Percentiles rank a stretch among this genome's conserved stretches.
phyloP scores from a whole-genome alignment of 345 rosid species.

The Physaria fendleri region DNA sequence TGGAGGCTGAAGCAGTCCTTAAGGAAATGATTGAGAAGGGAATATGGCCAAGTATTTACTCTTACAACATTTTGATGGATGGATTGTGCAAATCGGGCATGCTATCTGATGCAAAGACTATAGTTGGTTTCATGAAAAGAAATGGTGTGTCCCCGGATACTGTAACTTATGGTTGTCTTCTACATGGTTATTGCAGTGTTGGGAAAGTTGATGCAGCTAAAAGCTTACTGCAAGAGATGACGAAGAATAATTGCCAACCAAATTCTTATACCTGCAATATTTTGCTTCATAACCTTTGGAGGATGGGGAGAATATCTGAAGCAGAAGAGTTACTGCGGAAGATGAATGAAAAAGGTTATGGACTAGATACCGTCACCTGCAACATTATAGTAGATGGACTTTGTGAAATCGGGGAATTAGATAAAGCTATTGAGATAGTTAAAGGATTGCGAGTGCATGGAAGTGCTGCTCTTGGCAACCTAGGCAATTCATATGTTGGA shows the following conservation, averaged over 20 bases:
- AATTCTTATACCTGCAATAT: constrained; percentile 72
- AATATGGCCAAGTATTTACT: constrained; percentile 53
- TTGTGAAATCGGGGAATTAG: constrained; percentile 66
- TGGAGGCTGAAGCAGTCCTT: constrained; percentile 65
- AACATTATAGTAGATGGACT: constrained; percentile 83
- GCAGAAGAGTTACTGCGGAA: constrained; percentile 76
- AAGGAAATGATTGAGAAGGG: constrained; percentile 58
- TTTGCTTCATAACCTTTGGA: constrained; percentile 81
- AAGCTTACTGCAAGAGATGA: constrained; percentile 69
- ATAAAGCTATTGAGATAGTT: constrained; percentile 81
- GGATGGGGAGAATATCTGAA: constrained; percentile 60
- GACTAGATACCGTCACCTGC: constrained; percentile 80
- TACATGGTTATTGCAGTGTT: constrained; percentile 65
- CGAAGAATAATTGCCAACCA: constrained; percentile 53
- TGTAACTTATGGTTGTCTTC: constrained; percentile 67
- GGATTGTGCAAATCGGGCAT: constrained; percentile 83
- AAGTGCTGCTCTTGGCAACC: constrained; percentile 82
- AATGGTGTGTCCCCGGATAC: constrained; percentile 62
- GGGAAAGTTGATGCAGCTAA: constrained; percentile 59
- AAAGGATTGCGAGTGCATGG: constrained; percentile 77
- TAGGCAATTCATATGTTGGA: constrained; percentile 70
- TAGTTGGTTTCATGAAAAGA: constrained; percentile 51
- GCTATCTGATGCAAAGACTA: constrained; percentile 65
- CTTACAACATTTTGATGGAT: constrained; percentile 72
- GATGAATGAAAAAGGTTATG: constrained; percentile 82